Percentiles rank a stretch among this genome's conserved stretches.
Evolutionary conservation across 352 stramenopile species (phyloP).

Genomic region (Globisporangium cystogenes): DNA sequence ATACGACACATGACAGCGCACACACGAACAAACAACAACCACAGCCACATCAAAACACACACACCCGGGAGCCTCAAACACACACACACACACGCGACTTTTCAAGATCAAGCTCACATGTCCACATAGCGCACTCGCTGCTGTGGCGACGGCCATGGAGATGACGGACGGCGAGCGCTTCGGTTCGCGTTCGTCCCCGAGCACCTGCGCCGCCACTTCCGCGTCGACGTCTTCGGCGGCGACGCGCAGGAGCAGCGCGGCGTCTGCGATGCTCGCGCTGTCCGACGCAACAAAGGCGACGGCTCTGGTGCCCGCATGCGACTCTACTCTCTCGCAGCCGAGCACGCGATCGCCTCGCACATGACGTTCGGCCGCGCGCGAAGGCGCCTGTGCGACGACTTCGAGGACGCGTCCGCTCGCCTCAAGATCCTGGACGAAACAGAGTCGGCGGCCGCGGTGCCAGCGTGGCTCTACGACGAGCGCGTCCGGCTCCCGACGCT

Average conservation of each 20-base stretch:
- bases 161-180: no score
- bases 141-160: no score
- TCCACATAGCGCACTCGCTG: no score
- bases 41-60: no score
- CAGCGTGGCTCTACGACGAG: conserved; percentile 9
- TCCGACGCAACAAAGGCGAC: no score
- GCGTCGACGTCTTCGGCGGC: conserved; percentile 10
- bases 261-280: conserved; percentile 26
- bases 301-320: not conserved
- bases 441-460: conserved; percentile 4
- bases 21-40: no score
- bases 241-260: conserved; percentile 12
- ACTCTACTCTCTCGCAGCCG: conserved; percentile 50
- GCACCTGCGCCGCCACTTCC: conserved; percentile 51
- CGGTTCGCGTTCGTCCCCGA: conserved; percentile 34
- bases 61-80: no score
- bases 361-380: conserved; percentile 45
- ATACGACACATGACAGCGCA: no score
- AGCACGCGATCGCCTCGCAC: conserved; percentile 43
- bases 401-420: conserved; percentile 18
- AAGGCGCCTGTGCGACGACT: conserved; percentile 32
- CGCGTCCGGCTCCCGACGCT: conserved; percentile 42
- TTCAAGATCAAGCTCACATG: no score
- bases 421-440: conserved; percentile 25
- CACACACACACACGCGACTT: no score